Percentiles rank a stretch among this genome's conserved stretches.
Conservation (phyloP, 2,329 filamentous ascomycete genomes). For the Penicillium sp. region DNA sequence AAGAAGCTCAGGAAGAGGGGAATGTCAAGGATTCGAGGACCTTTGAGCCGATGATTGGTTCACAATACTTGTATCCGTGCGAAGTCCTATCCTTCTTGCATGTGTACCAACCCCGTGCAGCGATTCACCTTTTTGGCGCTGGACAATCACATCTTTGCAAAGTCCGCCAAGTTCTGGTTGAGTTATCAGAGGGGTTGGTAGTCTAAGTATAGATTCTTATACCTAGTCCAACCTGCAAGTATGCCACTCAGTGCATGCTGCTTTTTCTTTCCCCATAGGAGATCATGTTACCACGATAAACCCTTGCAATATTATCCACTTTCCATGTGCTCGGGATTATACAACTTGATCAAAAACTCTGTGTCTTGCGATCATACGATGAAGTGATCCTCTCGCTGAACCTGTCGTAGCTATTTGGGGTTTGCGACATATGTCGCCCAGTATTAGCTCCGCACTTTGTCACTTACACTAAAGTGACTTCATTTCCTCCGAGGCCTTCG, state of each 20-base stretch:
- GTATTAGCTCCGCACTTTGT: neutral
- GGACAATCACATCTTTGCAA: slow-evolving; percentile 11
- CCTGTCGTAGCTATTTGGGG: neutral
- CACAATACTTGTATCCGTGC: slow-evolving; percentile 14
- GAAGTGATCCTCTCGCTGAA: slow-evolving; percentile 1
- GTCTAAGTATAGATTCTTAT: slow-evolving; percentile 22
- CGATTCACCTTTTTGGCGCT: slow-evolving; percentile 17
- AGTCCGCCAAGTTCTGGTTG: neutral
- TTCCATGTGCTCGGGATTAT: neutral
- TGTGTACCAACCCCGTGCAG: slow-evolving; percentile 10
- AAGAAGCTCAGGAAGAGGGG: slow-evolving; percentile 13
- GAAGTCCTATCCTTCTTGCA: slow-evolving; percentile 12
- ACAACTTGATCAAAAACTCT: neutral
- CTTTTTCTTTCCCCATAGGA: slow-evolving; percentile 7
- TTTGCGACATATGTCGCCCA: slow-evolving; percentile 2
- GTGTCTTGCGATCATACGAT: neutral
- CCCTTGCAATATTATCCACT: neutral
- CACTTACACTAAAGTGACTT: slow-evolving; percentile 1
- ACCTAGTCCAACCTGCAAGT: slow-evolving; percentile 9
- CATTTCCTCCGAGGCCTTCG: slow-evolving; percentile 19
- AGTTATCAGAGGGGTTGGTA: slow-evolving; percentile 5
- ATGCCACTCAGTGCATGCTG: slow-evolving; percentile 3
- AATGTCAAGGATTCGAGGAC: slow-evolving; percentile 4
- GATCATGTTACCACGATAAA: slow-evolving; percentile 12
- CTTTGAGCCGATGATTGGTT: slow-evolving; percentile 13